Evolutionary conservation across 2,329 filamentous ascomycete species (phyloP).

Genomic region (Penicillium sp.): DNA sequence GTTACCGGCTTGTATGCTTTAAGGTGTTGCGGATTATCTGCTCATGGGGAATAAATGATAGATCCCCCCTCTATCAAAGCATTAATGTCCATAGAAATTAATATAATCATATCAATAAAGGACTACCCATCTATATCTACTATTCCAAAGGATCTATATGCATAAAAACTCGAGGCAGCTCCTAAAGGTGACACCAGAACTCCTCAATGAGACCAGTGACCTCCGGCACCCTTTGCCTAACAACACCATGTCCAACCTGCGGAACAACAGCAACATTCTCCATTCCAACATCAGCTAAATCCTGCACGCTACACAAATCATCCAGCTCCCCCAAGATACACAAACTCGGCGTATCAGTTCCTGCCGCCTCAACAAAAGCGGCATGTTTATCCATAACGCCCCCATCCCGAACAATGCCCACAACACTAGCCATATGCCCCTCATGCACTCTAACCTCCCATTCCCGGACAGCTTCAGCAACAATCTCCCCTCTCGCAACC

Average conservation of each 20-base stretch:
- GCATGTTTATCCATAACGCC: constrained; percentile 42
- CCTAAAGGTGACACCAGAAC: neutral
- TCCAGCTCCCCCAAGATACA: constrained; percentile 42
- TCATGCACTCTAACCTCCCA: constrained; percentile 52
- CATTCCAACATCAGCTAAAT: constrained; percentile 37
- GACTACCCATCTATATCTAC: neutral
- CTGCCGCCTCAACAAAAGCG: constrained; percentile 30
- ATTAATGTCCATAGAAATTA: neutral
- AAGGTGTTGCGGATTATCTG: neutral
- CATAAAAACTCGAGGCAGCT: neutral
- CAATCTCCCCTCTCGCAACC: constrained; percentile 45
- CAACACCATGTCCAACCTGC: constrained; percentile 43
- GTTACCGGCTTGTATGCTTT: neutral
- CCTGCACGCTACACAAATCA: constrained; percentile 32
- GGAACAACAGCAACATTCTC: constrained; percentile 38
- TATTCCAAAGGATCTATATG: neutral
- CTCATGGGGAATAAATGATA: neutral
- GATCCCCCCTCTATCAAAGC: neutral
- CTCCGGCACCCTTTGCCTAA: constrained; percentile 38
- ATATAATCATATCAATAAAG: neutral
- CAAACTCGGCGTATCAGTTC: constrained; percentile 25
- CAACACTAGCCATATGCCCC: constrained; percentile 49
- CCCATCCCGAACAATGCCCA: constrained; percentile 50
- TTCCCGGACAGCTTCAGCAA: constrained; percentile 48
- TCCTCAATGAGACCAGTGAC: constrained; percentile 34